Percentiles rank a stretch among this genome's conserved stretches.
Conservation (phyloP, 75 land plant genomes). For the Sequoiadendron giganteum region DNA sequence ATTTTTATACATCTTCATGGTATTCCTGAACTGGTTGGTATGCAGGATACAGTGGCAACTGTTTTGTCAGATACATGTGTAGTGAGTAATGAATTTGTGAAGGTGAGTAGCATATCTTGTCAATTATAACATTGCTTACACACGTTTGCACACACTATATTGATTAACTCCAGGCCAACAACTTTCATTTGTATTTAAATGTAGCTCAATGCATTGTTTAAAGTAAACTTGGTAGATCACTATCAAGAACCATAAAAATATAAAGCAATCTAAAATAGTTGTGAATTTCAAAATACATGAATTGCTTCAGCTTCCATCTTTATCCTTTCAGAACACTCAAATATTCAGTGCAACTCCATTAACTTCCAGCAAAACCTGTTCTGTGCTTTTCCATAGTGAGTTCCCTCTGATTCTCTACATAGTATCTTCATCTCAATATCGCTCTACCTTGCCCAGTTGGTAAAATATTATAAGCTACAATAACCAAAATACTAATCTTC, state of each 20-base stretch:
- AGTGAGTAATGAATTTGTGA: constrained; percentile 69
- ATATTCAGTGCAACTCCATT: background rate
- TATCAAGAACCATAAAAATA: background rate
- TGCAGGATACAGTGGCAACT: constrained; percentile 25
- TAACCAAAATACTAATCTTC: background rate
- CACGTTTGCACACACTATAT: background rate
- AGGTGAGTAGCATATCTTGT: constrained; percentile 42
- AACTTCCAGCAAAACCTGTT: background rate
- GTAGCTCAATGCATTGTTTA: background rate
- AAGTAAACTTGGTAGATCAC: background rate
- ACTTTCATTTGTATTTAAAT: background rate
- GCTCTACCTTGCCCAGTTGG: background rate
- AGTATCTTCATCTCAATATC: background rate
- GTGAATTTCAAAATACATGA: background rate
- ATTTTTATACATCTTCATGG: background rate
- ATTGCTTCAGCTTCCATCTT: background rate
- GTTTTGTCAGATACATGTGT: constrained; percentile 76
- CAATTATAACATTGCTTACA: background rate
- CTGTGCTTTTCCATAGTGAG: background rate
- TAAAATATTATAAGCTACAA: background rate
- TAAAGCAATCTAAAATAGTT: background rate
- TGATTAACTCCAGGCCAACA: background rate
- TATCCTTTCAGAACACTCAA: background rate
- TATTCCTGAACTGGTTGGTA: background rate
- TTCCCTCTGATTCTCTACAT: background rate